phyloP scores from a whole-genome alignment of 257 asterid genomes.

The Solanum megistacrolobum region DNA sequence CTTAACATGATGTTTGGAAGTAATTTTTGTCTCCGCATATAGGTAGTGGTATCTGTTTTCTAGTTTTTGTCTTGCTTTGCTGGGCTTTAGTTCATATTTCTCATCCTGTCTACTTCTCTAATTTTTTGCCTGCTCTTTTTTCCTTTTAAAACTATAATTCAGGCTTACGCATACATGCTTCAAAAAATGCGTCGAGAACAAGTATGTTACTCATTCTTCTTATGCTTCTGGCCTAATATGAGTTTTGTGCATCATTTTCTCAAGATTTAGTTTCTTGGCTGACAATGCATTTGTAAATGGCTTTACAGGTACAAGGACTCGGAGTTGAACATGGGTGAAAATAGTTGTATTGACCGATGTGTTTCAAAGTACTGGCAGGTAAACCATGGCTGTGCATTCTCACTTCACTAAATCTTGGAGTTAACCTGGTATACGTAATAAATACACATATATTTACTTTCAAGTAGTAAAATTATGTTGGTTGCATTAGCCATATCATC shows the following conservation, averaged over 20 bases:
- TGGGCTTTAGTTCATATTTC: neutral
- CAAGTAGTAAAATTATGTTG: neutral
- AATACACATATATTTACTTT: neutral
- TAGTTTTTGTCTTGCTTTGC: neutral
- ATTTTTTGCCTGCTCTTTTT: neutral
- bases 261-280: neutral
- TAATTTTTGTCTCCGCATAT: neutral
- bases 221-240: neutral
- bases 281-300: neutral
- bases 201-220: slow-evolving; percentile 28
- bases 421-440: neutral
- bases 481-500: neutral
- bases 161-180: slow-evolving; percentile 87
- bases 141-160: slow-evolving; percentile 11
- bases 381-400: neutral
- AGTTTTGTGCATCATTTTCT: neutral
- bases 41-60: neutral
- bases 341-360: slow-evolving; percentile 82
- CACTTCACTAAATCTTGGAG: neutral
- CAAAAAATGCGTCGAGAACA: slow-evolving; percentile 68
- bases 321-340: slow-evolving; percentile 88
- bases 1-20: neutral
- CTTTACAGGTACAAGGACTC: slow-evolving; percentile 68
- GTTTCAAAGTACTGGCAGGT: slow-evolving; percentile 90
- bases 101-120: neutral